Percentiles rank a stretch among this genome's conserved stretches.
Evolutionary conservation across 2,329 filamentous ascomycete genomes (phyloP).

Genomic region (Colletotrichum paranaense): DNA sequence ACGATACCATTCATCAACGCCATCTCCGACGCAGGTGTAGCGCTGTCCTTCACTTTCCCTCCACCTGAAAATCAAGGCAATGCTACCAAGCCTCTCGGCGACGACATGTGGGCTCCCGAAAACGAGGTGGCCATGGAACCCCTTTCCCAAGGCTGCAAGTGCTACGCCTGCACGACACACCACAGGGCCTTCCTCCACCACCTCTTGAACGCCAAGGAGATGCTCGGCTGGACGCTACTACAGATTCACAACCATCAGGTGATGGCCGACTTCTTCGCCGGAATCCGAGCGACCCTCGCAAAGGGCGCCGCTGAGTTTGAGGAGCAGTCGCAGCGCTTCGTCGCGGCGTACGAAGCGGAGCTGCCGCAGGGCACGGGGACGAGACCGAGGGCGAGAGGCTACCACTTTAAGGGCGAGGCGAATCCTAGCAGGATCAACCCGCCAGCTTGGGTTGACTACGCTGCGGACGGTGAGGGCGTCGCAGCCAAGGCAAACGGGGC

Average conservation of each 20-base stretch:
- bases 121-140: slow-evolving; percentile 74
- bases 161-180: slow-evolving; percentile 86
- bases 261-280: slow-evolving; percentile 78
- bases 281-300: slow-evolving; percentile 74
- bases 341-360: slow-evolving; percentile 71
- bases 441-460: slow-evolving; percentile 71
- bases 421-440: slow-evolving; percentile 75
- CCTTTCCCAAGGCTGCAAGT: slow-evolving; percentile 73
- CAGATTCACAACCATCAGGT: slow-evolving; percentile 91
- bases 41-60: slow-evolving; percentile 83
- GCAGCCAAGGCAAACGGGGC: slow-evolving; percentile 34
- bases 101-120: slow-evolving; percentile 78
- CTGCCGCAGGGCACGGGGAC: slow-evolving; percentile 81
- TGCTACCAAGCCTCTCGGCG: slow-evolving; percentile 67
- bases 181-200: slow-evolving; percentile 91
- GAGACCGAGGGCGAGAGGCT: slow-evolving; percentile 83
- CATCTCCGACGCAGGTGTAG: slow-evolving; percentile 86
- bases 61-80: slow-evolving; percentile 38
- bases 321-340: slow-evolving; percentile 55
- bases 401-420: slow-evolving; percentile 80
- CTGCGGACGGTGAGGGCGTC: slow-evolving; percentile 32
- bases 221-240: slow-evolving; percentile 94
- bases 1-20: slow-evolving; percentile 79
- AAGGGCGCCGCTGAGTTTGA: slow-evolving; percentile 70
- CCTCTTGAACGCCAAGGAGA: slow-evolving; percentile 89